Percentiles rank a stretch among this genome's conserved stretches.
Evolutionary conservation across 2,329 filamentous ascomycete genomes (phyloP).

Genomic region (Amauroascus niger): DNA sequence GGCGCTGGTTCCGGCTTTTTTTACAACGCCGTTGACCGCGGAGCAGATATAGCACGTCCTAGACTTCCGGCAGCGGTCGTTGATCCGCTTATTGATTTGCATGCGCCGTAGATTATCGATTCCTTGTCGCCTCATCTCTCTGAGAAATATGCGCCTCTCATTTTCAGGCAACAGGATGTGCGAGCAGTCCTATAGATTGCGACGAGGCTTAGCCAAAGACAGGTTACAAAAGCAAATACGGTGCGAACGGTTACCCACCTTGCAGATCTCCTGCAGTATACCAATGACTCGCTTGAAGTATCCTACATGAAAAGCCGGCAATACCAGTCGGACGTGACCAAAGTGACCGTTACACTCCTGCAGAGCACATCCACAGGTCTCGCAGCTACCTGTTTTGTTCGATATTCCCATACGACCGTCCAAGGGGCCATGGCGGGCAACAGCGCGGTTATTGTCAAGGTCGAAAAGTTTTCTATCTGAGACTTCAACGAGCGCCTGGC

Average conservation of each 20-base stretch:
- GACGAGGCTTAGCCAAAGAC: not conserved
- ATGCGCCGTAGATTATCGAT: conserved; percentile 79
- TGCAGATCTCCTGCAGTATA: conserved; percentile 92
- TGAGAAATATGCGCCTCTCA: conserved; percentile 68
- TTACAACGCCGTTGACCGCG: conserved; percentile 78
- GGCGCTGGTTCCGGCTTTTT: conserved; percentile 70
- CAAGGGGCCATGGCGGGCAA: conserved; percentile 74
- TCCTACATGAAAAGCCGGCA: conserved; percentile 91
- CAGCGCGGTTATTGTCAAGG: conserved; percentile 64
- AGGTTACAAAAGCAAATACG: not conserved
- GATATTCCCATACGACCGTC: conserved; percentile 84
- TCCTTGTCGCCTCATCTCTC: conserved; percentile 65
- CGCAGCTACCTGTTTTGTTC: conserved; percentile 67
- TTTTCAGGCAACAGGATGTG: conserved; percentile 70
- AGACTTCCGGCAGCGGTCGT: conserved; percentile 79
- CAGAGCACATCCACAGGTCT: conserved; percentile 72
- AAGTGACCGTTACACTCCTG: conserved; percentile 91
- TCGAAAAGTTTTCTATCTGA: conserved; percentile 93
- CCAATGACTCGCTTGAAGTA: conserved; percentile 90
- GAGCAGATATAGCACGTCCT: conserved; percentile 73
- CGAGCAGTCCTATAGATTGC: conserved; percentile 56
- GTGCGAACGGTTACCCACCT: conserved; percentile 38
- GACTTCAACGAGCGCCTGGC: conserved; percentile 87
- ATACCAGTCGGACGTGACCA: conserved; percentile 77
- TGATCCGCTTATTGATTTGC: conserved; percentile 78